Evolutionary conservation across 306 rosid genomes (phyloP).

Genomic region (Astragalus glycyphyllos): DNA sequence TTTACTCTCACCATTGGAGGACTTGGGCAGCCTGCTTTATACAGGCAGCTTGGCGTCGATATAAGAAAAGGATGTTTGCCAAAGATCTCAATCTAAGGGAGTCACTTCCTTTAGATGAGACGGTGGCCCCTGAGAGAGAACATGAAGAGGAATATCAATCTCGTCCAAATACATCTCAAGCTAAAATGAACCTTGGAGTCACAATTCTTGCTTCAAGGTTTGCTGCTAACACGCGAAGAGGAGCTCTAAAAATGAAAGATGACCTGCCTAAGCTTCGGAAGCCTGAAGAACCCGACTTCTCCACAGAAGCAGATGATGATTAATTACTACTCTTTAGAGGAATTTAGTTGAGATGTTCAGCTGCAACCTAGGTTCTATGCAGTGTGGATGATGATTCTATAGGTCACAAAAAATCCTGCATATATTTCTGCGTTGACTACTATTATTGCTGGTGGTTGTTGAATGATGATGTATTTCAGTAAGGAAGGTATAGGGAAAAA

Average conservation of each 20-base stretch:
- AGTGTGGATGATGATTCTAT: slow-evolving; percentile 33
- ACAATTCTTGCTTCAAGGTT: slow-evolving; percentile 89
- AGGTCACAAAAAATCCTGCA: slow-evolving; percentile 28
- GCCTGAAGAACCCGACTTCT: slow-evolving; percentile 96
- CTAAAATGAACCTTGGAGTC: slow-evolving; percentile 76
- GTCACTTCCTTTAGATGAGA: slow-evolving; percentile 54
- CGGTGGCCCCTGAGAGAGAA: slow-evolving; percentile 48
- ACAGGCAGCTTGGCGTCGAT: slow-evolving; percentile 97
- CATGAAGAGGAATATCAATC: slow-evolving; percentile 52
- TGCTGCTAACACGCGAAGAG: slow-evolving; percentile 91
- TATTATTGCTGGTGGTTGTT: slow-evolving; percentile 16
- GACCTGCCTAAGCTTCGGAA: slow-evolving; percentile 81
- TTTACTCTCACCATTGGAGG: slow-evolving; percentile 98
- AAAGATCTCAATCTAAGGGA: slow-evolving; percentile 65
- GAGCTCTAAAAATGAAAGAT: slow-evolving; percentile 81
- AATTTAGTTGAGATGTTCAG: slow-evolving; percentile 14
- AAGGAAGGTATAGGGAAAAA: background rate
- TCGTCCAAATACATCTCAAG: slow-evolving; percentile 60
- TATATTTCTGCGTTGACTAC: slow-evolving; percentile 15
- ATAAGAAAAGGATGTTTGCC: slow-evolving; percentile 66
- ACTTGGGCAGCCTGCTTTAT: slow-evolving; percentile 99
- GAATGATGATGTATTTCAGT: slow-evolving; percentile 27
- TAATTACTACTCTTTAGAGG: slow-evolving; percentile 43
- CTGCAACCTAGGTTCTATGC: background rate
- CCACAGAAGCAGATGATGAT: slow-evolving; percentile 68